A percentile compares a stretch with the other conserved stretches of the same genome.
phyloP scores from a whole-genome alignment of 768 basidiomycete genomes.

The Dacryopinax spathularia region DNA sequence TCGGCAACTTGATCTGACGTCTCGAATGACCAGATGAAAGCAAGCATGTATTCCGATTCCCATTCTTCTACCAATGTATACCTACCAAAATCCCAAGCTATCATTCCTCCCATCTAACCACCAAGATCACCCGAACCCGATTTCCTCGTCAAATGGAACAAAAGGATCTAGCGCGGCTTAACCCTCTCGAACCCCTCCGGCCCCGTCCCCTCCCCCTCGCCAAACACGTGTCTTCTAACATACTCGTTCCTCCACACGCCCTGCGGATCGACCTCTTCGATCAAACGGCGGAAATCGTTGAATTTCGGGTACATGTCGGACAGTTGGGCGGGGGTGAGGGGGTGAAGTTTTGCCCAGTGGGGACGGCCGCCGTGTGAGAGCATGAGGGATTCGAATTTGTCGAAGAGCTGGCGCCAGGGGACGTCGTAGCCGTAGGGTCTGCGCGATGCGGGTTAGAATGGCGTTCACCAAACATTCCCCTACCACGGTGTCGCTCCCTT shows the following conservation, averaged over 20 bases:
- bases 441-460: too few species aligned
- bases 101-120: too few species aligned
- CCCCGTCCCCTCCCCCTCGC: constrained; percentile 23
- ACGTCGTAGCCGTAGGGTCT: constrained; percentile 79
- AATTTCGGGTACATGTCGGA: constrained; percentile 65
- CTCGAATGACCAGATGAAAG: too few species aligned
- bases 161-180: background rate
- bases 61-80: too few species aligned
- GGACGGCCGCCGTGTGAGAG: constrained; percentile 61
- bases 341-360: constrained; percentile 94
- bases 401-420: constrained; percentile 66
- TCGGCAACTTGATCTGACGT: too few species aligned
- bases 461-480: too few species aligned
- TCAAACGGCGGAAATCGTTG: constrained; percentile 54
- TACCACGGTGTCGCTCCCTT: too few species aligned
- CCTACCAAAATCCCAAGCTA: too few species aligned
- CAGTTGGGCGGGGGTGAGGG: constrained; percentile 48
- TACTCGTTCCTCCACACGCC: constrained; percentile 55
- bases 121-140: too few species aligned
- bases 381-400: constrained; percentile 59
- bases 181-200: background rate
- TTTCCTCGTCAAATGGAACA: too few species aligned
- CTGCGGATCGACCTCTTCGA: constrained; percentile 48
- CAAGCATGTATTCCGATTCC: too few species aligned
- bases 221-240: constrained; percentile 73